Evolutionary conservation across 1,284 basidiomycete species (phyloP), one percentile per base, ranked within the genome.

Genomic region (Xerocomus minutiporus): DNA sequence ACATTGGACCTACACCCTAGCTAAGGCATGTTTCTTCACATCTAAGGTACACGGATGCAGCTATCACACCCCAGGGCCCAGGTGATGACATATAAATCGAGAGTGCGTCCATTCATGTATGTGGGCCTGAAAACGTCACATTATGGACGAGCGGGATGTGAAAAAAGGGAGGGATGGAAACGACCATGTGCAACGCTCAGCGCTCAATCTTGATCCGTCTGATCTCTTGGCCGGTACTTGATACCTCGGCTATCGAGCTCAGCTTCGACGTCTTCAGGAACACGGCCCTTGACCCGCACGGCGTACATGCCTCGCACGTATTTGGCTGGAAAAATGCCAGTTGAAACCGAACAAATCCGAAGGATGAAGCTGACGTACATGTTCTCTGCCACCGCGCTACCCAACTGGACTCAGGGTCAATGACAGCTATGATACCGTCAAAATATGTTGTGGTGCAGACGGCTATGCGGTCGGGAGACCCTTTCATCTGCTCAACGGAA

Each of bases 361-460:
- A n/a, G 35, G 49, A 4, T 32, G 15, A 28, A 25, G 23, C 2
- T 43, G 41, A 80, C 88, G 60, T 59, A 93, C 92, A 83, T 60
- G 87, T 91, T 66, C 93, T 75, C 70, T 96, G 93, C 93, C 93
- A 96, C 60, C 88, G 79, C 13, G 92, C 91, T 9, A 98, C 94
- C 96, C 96, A 99, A 71, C 92, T 95, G 56, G 83, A 81, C 61
- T 93, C 87, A 1, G 95, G 91, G 62, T 93, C 83, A 51, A 95
- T 84, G 58, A 95, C 84, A 5, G 93, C 85, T 61, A 98, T 91
- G 47, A 93, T 81, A 17, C 97, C 97, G 64, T 98, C 96, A 64
- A 91, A 99, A 59, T 91, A 87, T 1, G 89, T 86, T n/a, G 93
- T 96, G 8, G 96, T 99, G 72, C 93, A 97, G 53, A 83, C 78